Evolutionary conservation across 2,329 filamentous ascomycete genomes (phyloP).

Genomic region (Fusarium begoniae): DNA sequence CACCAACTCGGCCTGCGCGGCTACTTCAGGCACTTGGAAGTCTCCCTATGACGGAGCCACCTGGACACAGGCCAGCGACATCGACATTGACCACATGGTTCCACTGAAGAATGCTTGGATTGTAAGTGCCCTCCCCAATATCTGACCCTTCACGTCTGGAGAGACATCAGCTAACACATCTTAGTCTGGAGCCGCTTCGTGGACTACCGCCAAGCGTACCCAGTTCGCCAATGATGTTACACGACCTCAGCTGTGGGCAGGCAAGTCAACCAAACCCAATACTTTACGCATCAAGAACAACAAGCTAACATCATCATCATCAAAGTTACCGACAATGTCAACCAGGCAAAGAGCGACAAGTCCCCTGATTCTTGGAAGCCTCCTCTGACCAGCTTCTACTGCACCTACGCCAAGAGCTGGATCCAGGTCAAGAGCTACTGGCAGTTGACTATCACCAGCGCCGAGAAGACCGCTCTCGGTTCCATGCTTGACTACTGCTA

Average conservation of each 20-base stretch:
- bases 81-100: conserved; percentile 88
- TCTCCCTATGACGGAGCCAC: conserved; percentile 78
- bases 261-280: background rate
- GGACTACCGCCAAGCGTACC: conserved; percentile 74
- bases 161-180: conserved; percentile 12
- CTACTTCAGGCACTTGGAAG: conserved; percentile 74
- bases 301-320: background rate
- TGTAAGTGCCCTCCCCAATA: conserved; percentile 50
- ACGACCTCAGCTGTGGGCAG: conserved; percentile 78
- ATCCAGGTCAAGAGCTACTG: conserved; percentile 82
- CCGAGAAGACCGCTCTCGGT: conserved; percentile 75
- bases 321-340: conserved; percentile 77
- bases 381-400: conserved; percentile 73
- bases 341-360: conserved; percentile 76
- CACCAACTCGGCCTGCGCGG: conserved; percentile 66
- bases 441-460: conserved; percentile 71
- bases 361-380: conserved; percentile 83
- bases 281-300: background rate
- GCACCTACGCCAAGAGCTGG: conserved; percentile 81
- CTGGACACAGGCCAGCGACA: conserved; percentile 73
- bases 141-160: background rate
- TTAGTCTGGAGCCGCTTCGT: conserved; percentile 74
- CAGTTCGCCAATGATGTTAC: conserved; percentile 80
- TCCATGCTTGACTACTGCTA: conserved; percentile 50
- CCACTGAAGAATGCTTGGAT: conserved; percentile 85